Evolutionary conservation across 139 green algal genomes (phyloP).

Genomic region (Eudorina sp.): DNA sequence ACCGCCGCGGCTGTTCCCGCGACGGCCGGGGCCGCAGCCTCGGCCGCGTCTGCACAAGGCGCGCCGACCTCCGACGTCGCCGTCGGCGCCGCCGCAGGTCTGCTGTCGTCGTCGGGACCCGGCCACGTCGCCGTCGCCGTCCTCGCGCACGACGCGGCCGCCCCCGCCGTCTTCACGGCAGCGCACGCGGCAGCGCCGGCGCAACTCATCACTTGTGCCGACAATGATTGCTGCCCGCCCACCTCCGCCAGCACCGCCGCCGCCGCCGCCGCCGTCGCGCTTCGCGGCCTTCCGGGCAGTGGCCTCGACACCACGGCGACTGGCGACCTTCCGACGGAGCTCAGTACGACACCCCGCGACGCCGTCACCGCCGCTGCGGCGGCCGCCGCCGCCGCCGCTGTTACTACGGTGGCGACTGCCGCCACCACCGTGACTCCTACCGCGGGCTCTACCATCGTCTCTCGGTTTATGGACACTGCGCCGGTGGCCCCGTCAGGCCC

Average conservation of each 20-base stretch:
- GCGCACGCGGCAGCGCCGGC: too few relatives aligned
- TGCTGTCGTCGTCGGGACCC: too few relatives aligned
- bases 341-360: neutral
- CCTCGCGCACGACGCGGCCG: too few relatives aligned
- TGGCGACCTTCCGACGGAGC: neutral
- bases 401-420: neutral
- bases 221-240: too few relatives aligned
- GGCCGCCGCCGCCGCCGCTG: neutral
- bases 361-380: neutral
- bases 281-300: too few relatives aligned
- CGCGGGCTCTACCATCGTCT: neutral
- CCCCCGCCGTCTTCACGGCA: too few relatives aligned
- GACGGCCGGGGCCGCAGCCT: too few relatives aligned
- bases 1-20: neutral
- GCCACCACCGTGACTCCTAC: neutral
- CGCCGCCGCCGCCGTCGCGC: too few relatives aligned
- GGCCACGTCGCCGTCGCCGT: neutral
- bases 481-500: neutral
- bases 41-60: too few relatives aligned
- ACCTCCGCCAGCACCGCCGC: too few relatives aligned
- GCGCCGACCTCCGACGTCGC: too few relatives aligned
- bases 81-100: neutral
- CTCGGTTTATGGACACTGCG: neutral
- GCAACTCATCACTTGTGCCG: too few relatives aligned
- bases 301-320: neutral